Percentiles rank a stretch among this genome's conserved stretches.
Conservation (phyloP, 2,329 filamentous ascomycete genomes). For the Colletotrichum chlorophyti region DNA sequence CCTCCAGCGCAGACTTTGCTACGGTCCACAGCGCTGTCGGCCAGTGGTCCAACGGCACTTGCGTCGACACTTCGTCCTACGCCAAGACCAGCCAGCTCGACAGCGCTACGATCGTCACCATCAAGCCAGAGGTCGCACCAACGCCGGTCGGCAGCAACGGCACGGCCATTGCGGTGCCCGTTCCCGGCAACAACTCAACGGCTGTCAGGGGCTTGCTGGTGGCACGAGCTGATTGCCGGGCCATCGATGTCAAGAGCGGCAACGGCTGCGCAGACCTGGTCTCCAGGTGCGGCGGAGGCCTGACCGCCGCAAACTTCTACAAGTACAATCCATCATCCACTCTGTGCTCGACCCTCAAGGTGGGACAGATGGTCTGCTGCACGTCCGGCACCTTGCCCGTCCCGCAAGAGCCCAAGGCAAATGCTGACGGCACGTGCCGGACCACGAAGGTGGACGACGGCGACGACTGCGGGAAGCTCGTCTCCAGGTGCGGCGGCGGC, state of each 20-base stretch:
- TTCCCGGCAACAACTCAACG: background rate
- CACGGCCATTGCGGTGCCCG: too few species aligned
- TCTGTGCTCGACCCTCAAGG: slow-evolving; percentile 34
- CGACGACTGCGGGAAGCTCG: slow-evolving; percentile 39
- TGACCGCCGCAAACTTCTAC: slow-evolving; percentile 43
- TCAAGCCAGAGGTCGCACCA: slow-evolving; percentile 18
- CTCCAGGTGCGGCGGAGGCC: slow-evolving; percentile 47
- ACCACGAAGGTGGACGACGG: slow-evolving; percentile 25
- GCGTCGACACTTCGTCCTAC: slow-evolving; percentile 12
- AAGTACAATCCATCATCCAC: slow-evolving; percentile 43
- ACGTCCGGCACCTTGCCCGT: slow-evolving; percentile 32
- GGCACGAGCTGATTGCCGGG: slow-evolving; percentile 32
- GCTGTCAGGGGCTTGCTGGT: background rate
- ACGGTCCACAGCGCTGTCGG: slow-evolving; percentile 34
- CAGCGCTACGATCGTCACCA: background rate
- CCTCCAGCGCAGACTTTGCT: slow-evolving; percentile 33
- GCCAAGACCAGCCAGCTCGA: background rate
- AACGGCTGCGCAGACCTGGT: slow-evolving; percentile 47
- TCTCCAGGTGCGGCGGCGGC: slow-evolving; percentile 35
- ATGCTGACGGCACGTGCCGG: background rate
- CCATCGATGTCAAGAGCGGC: slow-evolving; percentile 39
- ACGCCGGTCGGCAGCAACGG: too few species aligned
- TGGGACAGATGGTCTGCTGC: slow-evolving; percentile 45
- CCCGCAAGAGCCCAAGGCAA: background rate
- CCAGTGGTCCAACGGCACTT: slow-evolving; percentile 30